These are phyloP conservation scores for Mucor piriformis DNA, from an alignment of 371 early-diverging fungal species.

Conservation along the genomic window DNA sequence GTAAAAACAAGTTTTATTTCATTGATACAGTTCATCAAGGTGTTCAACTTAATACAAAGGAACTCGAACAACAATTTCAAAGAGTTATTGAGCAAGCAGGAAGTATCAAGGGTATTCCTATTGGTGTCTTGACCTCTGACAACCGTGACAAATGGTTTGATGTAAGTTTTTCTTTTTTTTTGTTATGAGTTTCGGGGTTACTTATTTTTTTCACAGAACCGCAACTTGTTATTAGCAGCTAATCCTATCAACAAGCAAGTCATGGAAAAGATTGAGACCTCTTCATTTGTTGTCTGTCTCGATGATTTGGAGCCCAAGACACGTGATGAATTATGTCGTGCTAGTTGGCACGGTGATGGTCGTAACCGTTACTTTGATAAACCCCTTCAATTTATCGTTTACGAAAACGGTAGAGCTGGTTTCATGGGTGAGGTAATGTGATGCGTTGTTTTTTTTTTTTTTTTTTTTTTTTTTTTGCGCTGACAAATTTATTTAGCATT, in stretches of 20 bases:
- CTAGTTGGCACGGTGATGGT: slow-evolving; percentile 94
- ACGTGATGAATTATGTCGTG: slow-evolving; percentile 77
- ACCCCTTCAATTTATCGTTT: slow-evolving; percentile 90
- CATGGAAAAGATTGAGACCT: slow-evolving; percentile 82
- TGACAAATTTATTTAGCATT: slow-evolving; percentile 60
- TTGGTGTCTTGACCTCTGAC: slow-evolving; percentile 90
- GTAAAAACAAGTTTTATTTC: slow-evolving; percentile 89
- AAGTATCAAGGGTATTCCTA: slow-evolving; percentile 66
- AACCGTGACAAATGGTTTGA: slow-evolving; percentile 95
- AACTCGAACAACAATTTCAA: slow-evolving; percentile 78
- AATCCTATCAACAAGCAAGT: slow-evolving; percentile 69
- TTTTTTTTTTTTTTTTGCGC: background rate
- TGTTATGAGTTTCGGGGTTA: background rate
- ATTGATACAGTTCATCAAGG: slow-evolving; percentile 80
- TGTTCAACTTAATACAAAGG: slow-evolving; percentile 78
- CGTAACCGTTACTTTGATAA: slow-evolving; percentile 95
- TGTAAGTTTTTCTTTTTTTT: slow-evolving; percentile 43
- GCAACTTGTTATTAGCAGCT: slow-evolving; percentile 66
- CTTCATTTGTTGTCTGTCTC: slow-evolving; percentile 86
- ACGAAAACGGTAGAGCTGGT: slow-evolving; percentile 95
- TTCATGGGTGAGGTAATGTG: slow-evolving; percentile 81
- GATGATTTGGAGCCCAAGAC: slow-evolving; percentile 85
- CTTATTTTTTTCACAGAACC: slow-evolving; percentile 31
- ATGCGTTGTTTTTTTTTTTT: background rate
- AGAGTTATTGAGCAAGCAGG: slow-evolving; percentile 80